phyloP scores from a whole-genome alignment of 768 basidiomycete species.

The Agaricus sinodeliciosus region DNA sequence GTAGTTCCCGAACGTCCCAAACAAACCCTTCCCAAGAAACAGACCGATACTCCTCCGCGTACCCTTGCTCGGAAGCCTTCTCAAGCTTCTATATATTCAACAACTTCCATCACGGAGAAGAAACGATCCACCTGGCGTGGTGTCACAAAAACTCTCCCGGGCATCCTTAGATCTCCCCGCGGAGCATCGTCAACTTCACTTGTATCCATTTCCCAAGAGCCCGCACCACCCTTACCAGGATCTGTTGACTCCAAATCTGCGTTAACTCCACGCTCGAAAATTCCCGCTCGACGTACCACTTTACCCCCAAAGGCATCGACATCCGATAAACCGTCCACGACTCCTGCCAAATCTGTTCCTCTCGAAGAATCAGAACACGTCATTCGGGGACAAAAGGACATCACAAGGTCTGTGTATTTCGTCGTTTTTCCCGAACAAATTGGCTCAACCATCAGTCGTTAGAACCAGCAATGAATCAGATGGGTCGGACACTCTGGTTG shows the following conservation, averaged over 20 bases:
- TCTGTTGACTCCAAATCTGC: neutral
- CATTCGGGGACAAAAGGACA: neutral
- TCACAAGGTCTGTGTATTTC: neutral
- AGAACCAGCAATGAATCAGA: neutral
- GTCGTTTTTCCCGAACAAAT: no score
- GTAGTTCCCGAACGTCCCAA: neutral
- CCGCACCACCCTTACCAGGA: neutral
- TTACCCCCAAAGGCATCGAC: neutral
- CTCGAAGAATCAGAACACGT: neutral
- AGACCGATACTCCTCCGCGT: neutral
- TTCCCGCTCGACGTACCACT: neutral
- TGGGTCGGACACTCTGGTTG: neutral
- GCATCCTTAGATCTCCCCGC: conserved; percentile 1
- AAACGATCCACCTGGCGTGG: conserved; percentile 4
- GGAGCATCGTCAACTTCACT: conserved; percentile 2
- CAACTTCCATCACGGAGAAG: neutral
- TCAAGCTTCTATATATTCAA: neutral
- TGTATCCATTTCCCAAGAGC: neutral
- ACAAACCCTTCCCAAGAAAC: neutral
- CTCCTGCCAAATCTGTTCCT: neutral
- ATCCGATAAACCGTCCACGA: neutral
- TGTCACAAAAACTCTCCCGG: neutral
- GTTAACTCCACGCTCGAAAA: neutral
- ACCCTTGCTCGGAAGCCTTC: conserved; percentile 1
- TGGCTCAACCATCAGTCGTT: neutral